These are phyloP conservation scores for Brettanomyces nanus DNA, from an alignment of 805 yeast species.

Conservation along the genomic window DNA sequence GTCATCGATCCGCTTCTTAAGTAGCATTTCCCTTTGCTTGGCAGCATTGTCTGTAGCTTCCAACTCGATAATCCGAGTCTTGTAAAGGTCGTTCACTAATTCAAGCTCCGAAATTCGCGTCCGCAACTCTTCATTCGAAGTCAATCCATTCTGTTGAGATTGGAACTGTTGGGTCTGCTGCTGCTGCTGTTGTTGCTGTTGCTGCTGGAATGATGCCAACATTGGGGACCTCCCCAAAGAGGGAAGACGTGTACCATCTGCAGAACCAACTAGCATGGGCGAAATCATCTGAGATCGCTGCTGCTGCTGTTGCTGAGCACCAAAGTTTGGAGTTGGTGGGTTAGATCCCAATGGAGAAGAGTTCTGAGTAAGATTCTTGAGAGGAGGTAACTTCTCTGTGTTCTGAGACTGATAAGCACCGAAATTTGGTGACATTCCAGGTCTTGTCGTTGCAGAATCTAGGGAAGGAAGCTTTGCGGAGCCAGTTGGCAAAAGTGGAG, in stretches of 20 bases:
- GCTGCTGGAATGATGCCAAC: slow-evolving; percentile 2
- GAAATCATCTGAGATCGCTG: slow-evolving; percentile 1
- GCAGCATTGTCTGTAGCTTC: slow-evolving; percentile 61
- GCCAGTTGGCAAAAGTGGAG: slow-evolving; percentile 16
- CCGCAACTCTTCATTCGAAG: slow-evolving; percentile 33
- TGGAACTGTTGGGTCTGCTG: slow-evolving; percentile 5
- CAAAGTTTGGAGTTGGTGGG: neutral
- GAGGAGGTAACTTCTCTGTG: slow-evolving; percentile 17
- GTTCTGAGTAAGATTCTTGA: slow-evolving; percentile 9
- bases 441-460: slow-evolving; percentile 15
- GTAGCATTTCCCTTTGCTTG: slow-evolving; percentile 38
- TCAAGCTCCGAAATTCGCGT: slow-evolving; percentile 85
- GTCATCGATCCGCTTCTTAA: slow-evolving; percentile 43
- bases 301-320: neutral
- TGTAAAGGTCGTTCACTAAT: slow-evolving; percentile 80
- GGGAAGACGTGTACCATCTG: neutral
- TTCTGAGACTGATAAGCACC: slow-evolving; percentile 24
- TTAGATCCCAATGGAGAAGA: slow-evolving; percentile 1
- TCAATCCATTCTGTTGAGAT: slow-evolving; percentile 7
- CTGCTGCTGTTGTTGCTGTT: slow-evolving; percentile 5
- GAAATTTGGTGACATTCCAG: slow-evolving; percentile 23
- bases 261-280: slow-evolving; percentile 1
- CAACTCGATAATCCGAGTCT: slow-evolving; percentile 73
- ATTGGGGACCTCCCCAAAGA: neutral
- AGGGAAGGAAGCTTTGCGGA: slow-evolving; percentile 15